Conservation (phyloP, 2,329 filamentous ascomycete species). For the Trichoderma sp. region DNA sequence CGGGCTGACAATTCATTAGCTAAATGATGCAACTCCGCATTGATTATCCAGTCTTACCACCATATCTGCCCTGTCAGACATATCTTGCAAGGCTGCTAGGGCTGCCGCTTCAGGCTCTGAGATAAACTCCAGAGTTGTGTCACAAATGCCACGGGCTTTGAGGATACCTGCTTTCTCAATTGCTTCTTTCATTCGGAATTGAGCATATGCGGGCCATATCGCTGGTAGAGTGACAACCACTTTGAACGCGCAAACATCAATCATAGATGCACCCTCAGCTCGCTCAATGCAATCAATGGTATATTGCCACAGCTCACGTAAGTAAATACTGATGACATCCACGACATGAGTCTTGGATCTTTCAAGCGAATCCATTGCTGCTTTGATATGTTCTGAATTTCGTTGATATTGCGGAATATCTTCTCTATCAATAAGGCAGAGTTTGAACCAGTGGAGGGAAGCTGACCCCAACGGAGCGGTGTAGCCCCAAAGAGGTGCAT, state of each 20-base stretch:
- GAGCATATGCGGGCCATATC: constrained; percentile 50
- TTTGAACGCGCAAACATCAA: constrained; percentile 38
- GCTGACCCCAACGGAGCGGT: constrained; percentile 33
- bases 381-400: constrained; percentile 32
- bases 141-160: constrained; percentile 31
- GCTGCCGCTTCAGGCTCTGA: constrained; percentile 53
- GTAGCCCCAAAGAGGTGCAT: constrained; percentile 40
- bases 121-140: constrained; percentile 43
- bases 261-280: constrained; percentile 33
- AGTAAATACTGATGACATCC: constrained; percentile 41
- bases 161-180: constrained; percentile 45
- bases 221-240: constrained; percentile 51
- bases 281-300: constrained; percentile 35
- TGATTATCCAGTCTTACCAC: constrained; percentile 23
- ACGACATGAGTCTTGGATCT: constrained; percentile 32
- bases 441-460: constrained; percentile 48
- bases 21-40: too few species aligned
- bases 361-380: constrained; percentile 3
- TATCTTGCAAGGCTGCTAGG: constrained; percentile 42
- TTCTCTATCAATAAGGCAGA: constrained; percentile 41
- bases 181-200: constrained; percentile 44
- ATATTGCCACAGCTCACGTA: constrained; percentile 43
- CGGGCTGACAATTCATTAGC: too few species aligned
- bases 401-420: constrained; percentile 38
- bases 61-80: constrained; percentile 33